A percentile compares a stretch with the other conserved stretches of the same genome.
Evolutionary conservation across 305 asterid species (phyloP).

Genomic region (Solanum hybrid): DNA sequence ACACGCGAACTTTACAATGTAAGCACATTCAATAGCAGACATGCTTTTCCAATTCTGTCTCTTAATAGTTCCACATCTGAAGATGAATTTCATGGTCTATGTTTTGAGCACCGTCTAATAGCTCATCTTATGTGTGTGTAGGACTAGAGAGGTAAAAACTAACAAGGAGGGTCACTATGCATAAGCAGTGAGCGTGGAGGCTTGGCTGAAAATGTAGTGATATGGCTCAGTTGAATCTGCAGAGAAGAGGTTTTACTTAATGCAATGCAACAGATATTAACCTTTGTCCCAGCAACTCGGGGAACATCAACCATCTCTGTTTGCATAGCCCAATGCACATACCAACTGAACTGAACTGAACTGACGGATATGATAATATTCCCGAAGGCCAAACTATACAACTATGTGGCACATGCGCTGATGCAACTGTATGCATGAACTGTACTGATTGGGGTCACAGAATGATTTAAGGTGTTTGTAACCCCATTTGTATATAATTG

Average conservation of each 20-base stretch:
- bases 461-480: not conserved
- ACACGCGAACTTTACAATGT: not conserved
- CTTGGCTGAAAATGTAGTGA: not conserved
- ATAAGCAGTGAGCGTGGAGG: not conserved
- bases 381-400: not conserved
- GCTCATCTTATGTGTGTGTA: not conserved
- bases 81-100: not conserved
- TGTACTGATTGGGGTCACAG: not conserved
- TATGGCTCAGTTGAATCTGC: not conserved
- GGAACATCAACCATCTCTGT: not conserved
- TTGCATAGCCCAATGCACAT: not conserved
- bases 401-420: not conserved
- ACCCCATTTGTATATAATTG: not conserved
- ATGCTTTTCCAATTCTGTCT: not conserved
- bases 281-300: not conserved
- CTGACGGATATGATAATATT: not conserved
- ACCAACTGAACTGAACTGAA: not conserved
- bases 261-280: not conserved
- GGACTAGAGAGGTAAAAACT: not conserved
- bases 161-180: not conserved
- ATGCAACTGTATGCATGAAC: not conserved
- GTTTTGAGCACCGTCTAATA: not conserved
- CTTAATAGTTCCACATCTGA: not conserved
- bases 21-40: not conserved
- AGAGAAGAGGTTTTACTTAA: not conserved